Base-by-base conservation (phyloP, 1,284 basidiomycete genomes). In the Heterobasidion irregulare region DNA sequence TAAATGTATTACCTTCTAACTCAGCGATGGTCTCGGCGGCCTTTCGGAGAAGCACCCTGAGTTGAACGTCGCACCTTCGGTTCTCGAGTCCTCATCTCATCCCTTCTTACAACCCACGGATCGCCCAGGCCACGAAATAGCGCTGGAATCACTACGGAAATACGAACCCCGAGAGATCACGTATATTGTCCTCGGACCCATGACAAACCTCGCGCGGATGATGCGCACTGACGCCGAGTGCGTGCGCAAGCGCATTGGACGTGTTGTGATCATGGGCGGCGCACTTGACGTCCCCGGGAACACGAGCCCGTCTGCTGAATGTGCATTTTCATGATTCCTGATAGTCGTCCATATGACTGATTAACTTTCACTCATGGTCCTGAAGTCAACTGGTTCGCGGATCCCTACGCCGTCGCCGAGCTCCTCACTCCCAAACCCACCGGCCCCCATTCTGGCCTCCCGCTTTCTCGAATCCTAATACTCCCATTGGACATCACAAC, bases 281-380 rank as follows among this genome's bases (percentile, higher is more conserved):
- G 86, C 92, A 1, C 71, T 98, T 34, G 94, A 98, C 61, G 90
- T 92, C 16, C 93, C 94, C 0, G 95, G 95, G 2, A 98, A 98
- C 66, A 92, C 88, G 0, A 84, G 78, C 13, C 82, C 93, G 3
- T 77, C 83, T 0, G 87, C 92, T 56, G 94, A 96, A 69, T 92
- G 89, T 87, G 64, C 61, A 12, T 50, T 13, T 18, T 50, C 8
- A 26, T 50, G 15, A n/a, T 18, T 5, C 35, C 15, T 9, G 48
- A 3, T 9, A 4, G 13, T 35, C 26, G 46, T 13, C 2, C 10
- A n/a, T 6, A 41, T 34, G 9, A 12, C 44, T 16, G 15, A 48
- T 50, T 50, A 33, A 32, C 26, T 47, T 57, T 36, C 57, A 15
- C 5, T 26, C 26, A 3, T 26, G 5, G 10, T 9, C 34, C 50